Evolutionary conservation across 2,329 filamentous ascomycete genomes (phyloP).

Genomic region (Aphanoascus verrucosus): DNA sequence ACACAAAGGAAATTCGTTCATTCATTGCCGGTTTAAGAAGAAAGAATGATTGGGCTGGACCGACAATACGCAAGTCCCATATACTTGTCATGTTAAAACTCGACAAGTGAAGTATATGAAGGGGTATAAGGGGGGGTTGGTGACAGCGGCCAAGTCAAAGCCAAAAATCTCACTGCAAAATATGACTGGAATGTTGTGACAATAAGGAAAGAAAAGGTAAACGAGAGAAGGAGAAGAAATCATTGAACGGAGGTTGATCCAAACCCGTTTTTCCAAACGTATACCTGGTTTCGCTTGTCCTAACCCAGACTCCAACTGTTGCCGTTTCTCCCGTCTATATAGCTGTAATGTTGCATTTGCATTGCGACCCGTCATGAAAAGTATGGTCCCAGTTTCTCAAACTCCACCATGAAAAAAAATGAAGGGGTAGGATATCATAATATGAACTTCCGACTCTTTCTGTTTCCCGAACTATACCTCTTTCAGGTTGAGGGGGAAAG

Average conservation of each 20-base stretch:
- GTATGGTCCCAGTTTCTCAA: no score
- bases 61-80: not conserved
- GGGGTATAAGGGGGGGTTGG: not conserved
- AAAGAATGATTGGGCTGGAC: not conserved
- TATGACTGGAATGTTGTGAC: conserved; percentile 1
- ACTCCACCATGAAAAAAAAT: no score
- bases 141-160: conserved; percentile 2
- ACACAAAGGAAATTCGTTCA: conserved; percentile 7
- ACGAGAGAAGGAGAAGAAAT: not conserved
- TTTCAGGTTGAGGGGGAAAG: not conserved
- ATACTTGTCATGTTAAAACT: not conserved
- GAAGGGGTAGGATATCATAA: not conserved
- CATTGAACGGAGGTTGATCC: conserved; percentile 1
- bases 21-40: not conserved
- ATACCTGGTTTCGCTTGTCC: not conserved
- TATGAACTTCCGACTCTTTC: not conserved
- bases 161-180: conserved; percentile 1
- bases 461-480: not conserved
- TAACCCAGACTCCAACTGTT: conserved; percentile 1
- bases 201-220: conserved; percentile 7
- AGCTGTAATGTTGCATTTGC: not conserved
- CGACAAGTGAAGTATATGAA: not conserved
- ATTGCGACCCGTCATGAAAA: not conserved
- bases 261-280: conserved; percentile 4
- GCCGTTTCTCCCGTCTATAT: conserved; percentile 7